Base-by-base conservation (phyloP, 495 filamentous ascomycete genomes). In the Penicillium mononematosum region DNA sequence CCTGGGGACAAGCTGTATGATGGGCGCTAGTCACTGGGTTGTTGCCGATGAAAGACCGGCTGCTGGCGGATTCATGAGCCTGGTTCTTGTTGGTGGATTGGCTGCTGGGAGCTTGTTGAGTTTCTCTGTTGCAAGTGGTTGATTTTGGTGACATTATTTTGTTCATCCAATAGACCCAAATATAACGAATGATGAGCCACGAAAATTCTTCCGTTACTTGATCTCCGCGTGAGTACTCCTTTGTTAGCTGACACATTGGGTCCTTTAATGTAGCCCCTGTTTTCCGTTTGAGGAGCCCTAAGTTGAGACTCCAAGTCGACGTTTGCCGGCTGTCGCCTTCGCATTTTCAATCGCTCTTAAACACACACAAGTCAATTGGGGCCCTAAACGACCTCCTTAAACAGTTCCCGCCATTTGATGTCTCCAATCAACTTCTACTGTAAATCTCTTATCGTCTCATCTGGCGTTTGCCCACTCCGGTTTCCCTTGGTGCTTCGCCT, bases 61-160 rank as follows among this genome's bases (percentile, higher is more conserved):
- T 17, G 86, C 91, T 8, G 94, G 94, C 34, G 91, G 89, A 7
- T 98, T 97, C 61, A 98, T 98, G 94, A 89, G 89, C 9, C 66
- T 96, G 63, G 89, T 87, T 74, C 79, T 97, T 38, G 89, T 96
- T 27, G 87, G 78, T 22, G 94, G 94, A 2, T 70, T 98, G 73
- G 83, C 90, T 4, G 83, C 81, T 43, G 94, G 94, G 14, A 97
- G 92, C 78, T 73, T 98, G 64, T 69, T 92, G 72, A 97, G 93
- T 70, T 99, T 98, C 71, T 73, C 83, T 25, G 86, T 81, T 60
- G 80, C 83, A 22, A 78, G 58, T 42, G 27, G 31, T 38, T 55
- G 31, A 53, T 41, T 36, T 31, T 14, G 34, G 16, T 10, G 36
- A 34, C 32, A 50, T 31, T 11, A n/a, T 14, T 7, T 52, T 9